Evolutionary conservation across 1,284 basidiomycete species (phyloP), one percentile per base, ranked within the genome.

Genomic region (Somion occarium): DNA sequence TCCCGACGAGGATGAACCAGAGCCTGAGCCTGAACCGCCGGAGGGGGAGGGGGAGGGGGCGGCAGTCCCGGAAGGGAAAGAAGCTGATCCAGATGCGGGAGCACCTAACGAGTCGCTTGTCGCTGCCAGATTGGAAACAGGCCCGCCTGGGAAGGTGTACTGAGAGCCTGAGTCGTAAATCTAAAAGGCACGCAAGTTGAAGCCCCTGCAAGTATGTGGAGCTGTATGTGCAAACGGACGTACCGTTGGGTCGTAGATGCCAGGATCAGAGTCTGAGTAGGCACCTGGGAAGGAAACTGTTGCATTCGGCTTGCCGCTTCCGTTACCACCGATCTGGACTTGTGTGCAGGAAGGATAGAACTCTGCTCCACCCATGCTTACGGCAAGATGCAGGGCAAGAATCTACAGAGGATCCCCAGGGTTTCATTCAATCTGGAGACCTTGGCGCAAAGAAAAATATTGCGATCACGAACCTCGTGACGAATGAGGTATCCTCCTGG

Each of bases 321-420:
- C 73, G 18, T 64, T 73, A 18, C 83, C 83, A 1, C 73, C 72
- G 27, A 88, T 68, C 23, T 57, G 70, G 55, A 88, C 59, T 59
- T 88, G 85, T 3, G 76, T 63, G 61, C 85, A 88, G 22, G 73
- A 76, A 0, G 81, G 80, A 61, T 88, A 88, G 69, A 85, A 87
- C 64, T 88, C 85, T 12, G 83, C 85, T 19, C 81, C 80, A 5
- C 79, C 78, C 1, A 52, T 2, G 1, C 60, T 53, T 43, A 60
- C 61, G 5, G 73, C 86, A 23, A 79, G 70, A 56, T 88, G 85
- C 11, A 88, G 75, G 5, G 82, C 78, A 61, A 88, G 82, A 63
- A 88, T 77, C 65, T 88, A 26, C 19, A 26, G 27, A 3, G 30
- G 13, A n/a, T 43, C 9, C 23, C 23, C 22, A 43, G 41, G 7